Percentiles rank a stretch among this genome's conserved stretches.
phyloP scores from a whole-genome alignment of 1,139 yeast species.

The Meyerozyma athensensis region DNA sequence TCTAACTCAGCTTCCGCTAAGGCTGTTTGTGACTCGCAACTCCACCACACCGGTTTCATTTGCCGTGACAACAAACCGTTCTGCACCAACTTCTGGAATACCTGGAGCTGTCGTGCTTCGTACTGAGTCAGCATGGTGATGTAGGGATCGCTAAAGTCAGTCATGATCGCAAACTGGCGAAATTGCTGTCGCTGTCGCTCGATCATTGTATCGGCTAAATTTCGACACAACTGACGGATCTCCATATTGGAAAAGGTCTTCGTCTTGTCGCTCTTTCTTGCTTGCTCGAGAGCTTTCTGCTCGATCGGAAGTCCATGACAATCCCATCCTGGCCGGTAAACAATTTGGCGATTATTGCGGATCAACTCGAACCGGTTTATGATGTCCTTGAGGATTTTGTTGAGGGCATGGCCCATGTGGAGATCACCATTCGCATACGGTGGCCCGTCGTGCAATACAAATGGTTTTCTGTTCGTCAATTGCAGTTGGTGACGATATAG shows the following conservation, averaged over 20 bases:
- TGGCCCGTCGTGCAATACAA: conserved; percentile 92
- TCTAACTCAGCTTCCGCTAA: conserved; percentile 95
- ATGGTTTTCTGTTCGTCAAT: conserved; percentile 28
- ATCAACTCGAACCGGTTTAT: conserved; percentile 68
- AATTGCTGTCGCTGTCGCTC: conserved; percentile 61
- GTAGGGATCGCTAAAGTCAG: conserved; percentile 73
- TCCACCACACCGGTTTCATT: conserved; percentile 96
- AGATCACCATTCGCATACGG: conserved; percentile 96
- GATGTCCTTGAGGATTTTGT: conserved; percentile 83
- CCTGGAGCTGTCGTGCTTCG: conserved; percentile 67
- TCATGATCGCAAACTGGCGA: conserved; percentile 69
- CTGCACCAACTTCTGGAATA: conserved; percentile 63
- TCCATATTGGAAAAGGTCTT: conserved; percentile 25
- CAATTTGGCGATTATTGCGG: conserved; percentile 51
- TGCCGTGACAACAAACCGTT: conserved; percentile 74
- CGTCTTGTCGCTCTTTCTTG: conserved; percentile 26
- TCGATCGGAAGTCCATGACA: conserved; percentile 98
- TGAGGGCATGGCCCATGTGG: conserved; percentile 91
- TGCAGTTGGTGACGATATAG: conserved; percentile 33
- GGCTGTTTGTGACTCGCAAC: conserved; percentile 90
- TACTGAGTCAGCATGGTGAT: conserved; percentile 66
- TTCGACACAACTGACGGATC: conserved; percentile 59
- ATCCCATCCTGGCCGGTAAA: conserved; percentile 95
- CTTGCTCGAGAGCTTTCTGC: conserved; percentile 62
- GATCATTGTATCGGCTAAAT: conserved; percentile 65